phyloP scores from a whole-genome alignment of 352 stramenopile genomes.

The Phytophthora tentaculata region DNA sequence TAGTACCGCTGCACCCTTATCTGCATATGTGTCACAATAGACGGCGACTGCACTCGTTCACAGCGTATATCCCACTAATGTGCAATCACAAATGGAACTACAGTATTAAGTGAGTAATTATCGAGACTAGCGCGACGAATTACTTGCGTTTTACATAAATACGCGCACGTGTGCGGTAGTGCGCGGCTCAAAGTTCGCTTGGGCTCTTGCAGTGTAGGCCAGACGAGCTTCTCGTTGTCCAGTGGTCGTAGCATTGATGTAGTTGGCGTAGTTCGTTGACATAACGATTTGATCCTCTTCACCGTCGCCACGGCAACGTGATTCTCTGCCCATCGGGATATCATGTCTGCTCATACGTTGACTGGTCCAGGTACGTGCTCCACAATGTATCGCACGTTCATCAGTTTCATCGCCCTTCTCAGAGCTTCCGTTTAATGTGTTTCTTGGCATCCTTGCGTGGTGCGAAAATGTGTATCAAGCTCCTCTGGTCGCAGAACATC shows the following conservation, averaged over 20 bases:
- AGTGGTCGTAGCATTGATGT: neutral
- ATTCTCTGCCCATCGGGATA: neutral
- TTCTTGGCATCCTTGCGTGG: neutral
- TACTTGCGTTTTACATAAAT: no score
- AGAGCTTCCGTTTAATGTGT: neutral
- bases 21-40: no score
- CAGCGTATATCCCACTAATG: no score
- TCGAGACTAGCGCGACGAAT: no score
- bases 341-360: neutral
- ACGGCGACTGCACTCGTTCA: no score
- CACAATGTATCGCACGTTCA: neutral
- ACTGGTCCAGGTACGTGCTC: neutral
- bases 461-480: neutral
- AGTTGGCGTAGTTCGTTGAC: neutral
- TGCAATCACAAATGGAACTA: no score
- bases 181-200: no score
- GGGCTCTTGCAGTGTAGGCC: neutral
- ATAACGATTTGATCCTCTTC: neutral
- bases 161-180: no score
- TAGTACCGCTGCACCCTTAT: no score
- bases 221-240: neutral
- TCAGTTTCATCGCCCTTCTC: neutral
- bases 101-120: no score
- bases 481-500: neutral
- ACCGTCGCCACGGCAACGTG: neutral